Evolutionary conservation across 1,139 yeast genomes (phyloP).

Genomic region (Starmera stellimalicola): DNA sequence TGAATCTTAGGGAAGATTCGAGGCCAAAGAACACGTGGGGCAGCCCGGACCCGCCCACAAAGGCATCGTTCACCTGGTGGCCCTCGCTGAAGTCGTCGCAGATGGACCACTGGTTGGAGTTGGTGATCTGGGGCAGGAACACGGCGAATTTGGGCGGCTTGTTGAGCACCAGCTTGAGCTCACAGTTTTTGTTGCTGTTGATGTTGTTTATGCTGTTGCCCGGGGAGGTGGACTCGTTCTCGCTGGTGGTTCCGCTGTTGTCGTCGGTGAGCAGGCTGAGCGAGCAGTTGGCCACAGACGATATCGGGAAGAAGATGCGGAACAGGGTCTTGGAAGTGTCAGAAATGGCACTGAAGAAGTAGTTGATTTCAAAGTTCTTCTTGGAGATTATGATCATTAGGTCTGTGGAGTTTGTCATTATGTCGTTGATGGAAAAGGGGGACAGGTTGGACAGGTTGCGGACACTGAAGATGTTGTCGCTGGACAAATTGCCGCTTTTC

Average conservation of each 20-base stretch:
- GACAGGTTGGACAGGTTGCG: slow-evolving; percentile 48
- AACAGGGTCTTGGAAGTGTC: slow-evolving; percentile 54
- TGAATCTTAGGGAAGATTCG: slow-evolving; percentile 40
- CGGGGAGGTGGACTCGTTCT: neutral
- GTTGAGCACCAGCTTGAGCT: slow-evolving; percentile 40
- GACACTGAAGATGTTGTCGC: slow-evolving; percentile 26
- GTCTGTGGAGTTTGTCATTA: slow-evolving; percentile 58
- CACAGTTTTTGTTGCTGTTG: slow-evolving; percentile 29
- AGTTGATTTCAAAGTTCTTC: slow-evolving; percentile 62
- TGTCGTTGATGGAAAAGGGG: slow-evolving; percentile 51
- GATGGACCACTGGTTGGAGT: slow-evolving; percentile 64
- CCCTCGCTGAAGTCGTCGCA: slow-evolving; percentile 81
- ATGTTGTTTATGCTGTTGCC: slow-evolving; percentile 7
- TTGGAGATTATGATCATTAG: slow-evolving; percentile 56
- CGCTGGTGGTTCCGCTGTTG: neutral
- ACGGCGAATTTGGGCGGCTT: slow-evolving; percentile 72
- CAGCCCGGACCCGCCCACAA: slow-evolving; percentile 36
- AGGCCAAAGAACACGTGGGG: slow-evolving; percentile 40
- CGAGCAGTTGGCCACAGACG: slow-evolving; percentile 27
- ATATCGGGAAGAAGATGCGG: slow-evolving; percentile 57
- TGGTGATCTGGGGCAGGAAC: slow-evolving; percentile 37
- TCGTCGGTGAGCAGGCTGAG: slow-evolving; percentile 24
- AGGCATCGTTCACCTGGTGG: slow-evolving; percentile 66
- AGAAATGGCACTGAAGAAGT: slow-evolving; percentile 62
- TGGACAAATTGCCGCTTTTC: slow-evolving; percentile 46